phyloP scores from a whole-genome alignment of 169 alveolate species.

The Pseudocohnilembus persalinus region DNA sequence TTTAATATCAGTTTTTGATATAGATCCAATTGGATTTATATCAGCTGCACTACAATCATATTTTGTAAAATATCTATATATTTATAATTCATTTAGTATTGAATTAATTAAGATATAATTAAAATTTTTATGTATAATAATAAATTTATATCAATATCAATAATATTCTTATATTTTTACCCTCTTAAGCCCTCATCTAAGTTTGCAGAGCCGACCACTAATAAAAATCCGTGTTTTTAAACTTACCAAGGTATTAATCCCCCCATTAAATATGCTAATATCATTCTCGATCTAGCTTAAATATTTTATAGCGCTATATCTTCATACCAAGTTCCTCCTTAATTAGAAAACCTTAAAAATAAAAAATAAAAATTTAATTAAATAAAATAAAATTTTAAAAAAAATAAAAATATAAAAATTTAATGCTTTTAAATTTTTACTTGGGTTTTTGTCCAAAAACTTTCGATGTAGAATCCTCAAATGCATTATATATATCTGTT shows the following conservation, averaged over 20 bases:
- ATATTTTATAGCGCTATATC: slow-evolving; percentile 83
- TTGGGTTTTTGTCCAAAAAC: slow-evolving; percentile 27
- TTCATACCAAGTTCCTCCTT: slow-evolving; percentile 75
- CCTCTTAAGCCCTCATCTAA: slow-evolving; percentile 80
- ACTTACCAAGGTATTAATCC: slow-evolving; percentile 64
- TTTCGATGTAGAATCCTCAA: slow-evolving; percentile 15
- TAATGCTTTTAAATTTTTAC: too few relatives aligned
- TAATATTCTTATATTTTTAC: too few relatives aligned
- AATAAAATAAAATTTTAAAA: too few relatives aligned
- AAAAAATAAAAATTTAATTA: too few relatives aligned
- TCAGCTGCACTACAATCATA: slow-evolving; percentile 93
- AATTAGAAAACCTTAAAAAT: slow-evolving; percentile 46
- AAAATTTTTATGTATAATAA: too few relatives aligned
- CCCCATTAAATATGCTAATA: slow-evolving; percentile 62
- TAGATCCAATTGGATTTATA: slow-evolving; percentile 89
- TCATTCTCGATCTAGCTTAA: slow-evolving; percentile 79
- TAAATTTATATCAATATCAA: too few relatives aligned
- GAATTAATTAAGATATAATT: too few relatives aligned
- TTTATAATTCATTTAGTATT: too few relatives aligned
- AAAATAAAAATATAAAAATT: too few relatives aligned
- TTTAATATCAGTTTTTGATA: slow-evolving; percentile 73
- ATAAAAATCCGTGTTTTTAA: slow-evolving; percentile 52
- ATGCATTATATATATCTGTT: slow-evolving; percentile 54
- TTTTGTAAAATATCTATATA: slow-evolving; percentile 78
- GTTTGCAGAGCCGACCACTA: slow-evolving; percentile 69